Percentiles rank a stretch among this genome's conserved stretches.
phyloP scores from a whole-genome alignment of 495 filamentous ascomycete species.

The Pseudomonodictys pantanalensis region DNA sequence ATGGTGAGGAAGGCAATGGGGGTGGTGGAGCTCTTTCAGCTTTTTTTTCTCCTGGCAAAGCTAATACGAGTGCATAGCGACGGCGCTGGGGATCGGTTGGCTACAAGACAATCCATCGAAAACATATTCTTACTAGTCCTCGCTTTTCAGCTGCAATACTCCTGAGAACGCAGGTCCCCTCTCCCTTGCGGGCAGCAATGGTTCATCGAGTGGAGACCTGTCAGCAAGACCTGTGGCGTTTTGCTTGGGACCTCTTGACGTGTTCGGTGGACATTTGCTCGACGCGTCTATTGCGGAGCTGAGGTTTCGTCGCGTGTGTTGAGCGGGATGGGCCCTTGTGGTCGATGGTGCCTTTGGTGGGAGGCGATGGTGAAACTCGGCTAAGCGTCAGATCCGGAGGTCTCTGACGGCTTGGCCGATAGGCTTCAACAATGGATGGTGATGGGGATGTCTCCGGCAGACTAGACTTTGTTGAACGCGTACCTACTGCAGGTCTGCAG shows the following conservation, averaged over 20 bases:
- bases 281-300: slow-evolving; percentile 7
- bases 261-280: not conserved
- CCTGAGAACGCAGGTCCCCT: no score
- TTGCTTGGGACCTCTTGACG: not conserved
- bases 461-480: no score
- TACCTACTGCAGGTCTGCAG: not conserved
- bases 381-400: not conserved
- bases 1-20: not conserved
- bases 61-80: slow-evolving; percentile 35
- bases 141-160: no score
- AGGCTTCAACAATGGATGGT: no score
- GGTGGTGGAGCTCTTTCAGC: not conserved
- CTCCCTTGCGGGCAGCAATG: no score
- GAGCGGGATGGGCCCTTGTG: not conserved
- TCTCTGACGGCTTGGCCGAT: slow-evolving; percentile 12
- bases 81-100: slow-evolving; percentile 21
- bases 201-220: no score
- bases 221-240: no score
- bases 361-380: slow-evolving; percentile 12
- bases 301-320: not conserved
- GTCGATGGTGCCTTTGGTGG: not conserved
- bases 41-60: no score
- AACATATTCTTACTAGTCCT: no score
- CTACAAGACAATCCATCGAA: not conserved
- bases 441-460: no score